phyloP scores from a whole-genome alignment of 176 grass and related monocot species.

The Eragrostis nindensis region DNA sequence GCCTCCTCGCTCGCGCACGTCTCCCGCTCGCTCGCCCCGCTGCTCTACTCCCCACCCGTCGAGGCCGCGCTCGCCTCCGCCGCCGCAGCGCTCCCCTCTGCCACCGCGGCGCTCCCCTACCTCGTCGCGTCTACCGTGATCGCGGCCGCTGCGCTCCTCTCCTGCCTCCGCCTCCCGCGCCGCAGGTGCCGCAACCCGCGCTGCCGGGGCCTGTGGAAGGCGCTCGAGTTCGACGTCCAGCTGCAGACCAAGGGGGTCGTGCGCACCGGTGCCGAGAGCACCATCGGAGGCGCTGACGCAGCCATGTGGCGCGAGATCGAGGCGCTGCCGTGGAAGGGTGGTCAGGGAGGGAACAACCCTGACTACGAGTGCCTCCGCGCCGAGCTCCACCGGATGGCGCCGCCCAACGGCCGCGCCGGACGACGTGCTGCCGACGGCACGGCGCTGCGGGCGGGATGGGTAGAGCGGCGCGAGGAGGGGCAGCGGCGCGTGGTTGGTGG shows the following conservation, averaged over 20 bases:
- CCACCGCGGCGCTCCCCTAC: conserved; percentile 65
- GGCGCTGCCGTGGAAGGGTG: conserved; percentile 85
- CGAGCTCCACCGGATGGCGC: conserved; percentile 78
- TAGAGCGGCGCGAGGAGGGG: too few relatives aligned
- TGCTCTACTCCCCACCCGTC: conserved; percentile 46
- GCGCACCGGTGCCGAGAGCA: conserved; percentile 36
- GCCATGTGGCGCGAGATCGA: conserved; percentile 97
- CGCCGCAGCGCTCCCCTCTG: too few relatives aligned
- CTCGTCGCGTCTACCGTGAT: conserved; percentile 44
- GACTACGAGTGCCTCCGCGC: conserved; percentile 84
- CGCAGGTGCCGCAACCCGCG: conserved; percentile 77
- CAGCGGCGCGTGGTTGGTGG: too few relatives aligned
- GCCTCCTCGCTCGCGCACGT: conserved; percentile 78
- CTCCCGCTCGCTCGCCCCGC: conserved; percentile 59
- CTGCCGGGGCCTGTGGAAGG: conserved; percentile 77
- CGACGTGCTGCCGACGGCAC: too few relatives aligned
- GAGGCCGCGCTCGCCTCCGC: conserved; percentile 24
- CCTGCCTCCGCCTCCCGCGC: conserved; percentile 59
- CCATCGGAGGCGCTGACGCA: conserved; percentile 49
- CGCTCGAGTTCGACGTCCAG: conserved; percentile 93
- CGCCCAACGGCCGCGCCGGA: conserved; percentile 66
- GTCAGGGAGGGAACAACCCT: conserved; percentile 71
- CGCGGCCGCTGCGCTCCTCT: conserved; percentile 46
- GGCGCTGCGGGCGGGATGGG: too few relatives aligned
- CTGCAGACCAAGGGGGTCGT: conserved; percentile 87